Percentiles rank a stretch among this genome's conserved stretches.
Conservation (phyloP, 129 eudicot genomes). For the Pittosporum tobira region DNA sequence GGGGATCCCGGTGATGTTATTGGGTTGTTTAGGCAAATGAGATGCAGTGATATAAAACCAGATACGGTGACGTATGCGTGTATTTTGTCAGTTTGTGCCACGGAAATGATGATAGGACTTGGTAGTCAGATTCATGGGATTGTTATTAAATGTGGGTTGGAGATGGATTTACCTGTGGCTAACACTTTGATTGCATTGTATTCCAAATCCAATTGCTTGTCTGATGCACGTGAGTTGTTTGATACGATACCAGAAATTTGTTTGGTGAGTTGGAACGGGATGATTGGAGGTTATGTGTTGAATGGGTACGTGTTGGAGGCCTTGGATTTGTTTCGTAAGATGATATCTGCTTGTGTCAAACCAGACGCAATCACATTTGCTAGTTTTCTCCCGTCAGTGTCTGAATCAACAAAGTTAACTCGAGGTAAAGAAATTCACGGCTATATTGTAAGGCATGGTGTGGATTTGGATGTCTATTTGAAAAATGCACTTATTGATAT, state of each 20-base stretch:
- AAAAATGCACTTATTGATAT: slow-evolving; percentile 78
- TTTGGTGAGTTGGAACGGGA: slow-evolving; percentile 68
- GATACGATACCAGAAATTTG: slow-evolving; percentile 23
- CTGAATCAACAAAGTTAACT: slow-evolving; percentile 32
- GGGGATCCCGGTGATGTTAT: slow-evolving; percentile 33
- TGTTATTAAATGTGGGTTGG: slow-evolving; percentile 44
- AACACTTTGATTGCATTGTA: slow-evolving; percentile 64
- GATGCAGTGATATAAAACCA: slow-evolving; percentile 33
- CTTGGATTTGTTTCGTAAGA: slow-evolving; percentile 34
- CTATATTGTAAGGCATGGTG: slow-evolving; percentile 39
- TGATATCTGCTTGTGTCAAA: slow-evolving; percentile 49
- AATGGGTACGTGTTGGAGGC: slow-evolving; percentile 56
- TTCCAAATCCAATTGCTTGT: slow-evolving; percentile 41
- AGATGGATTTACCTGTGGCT: slow-evolving; percentile 41
- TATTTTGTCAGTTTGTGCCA: slow-evolving; percentile 57
- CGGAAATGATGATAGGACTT: slow-evolving; percentile 25
- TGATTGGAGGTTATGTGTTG: slow-evolving; percentile 75
- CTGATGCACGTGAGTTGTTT: slow-evolving; percentile 51
- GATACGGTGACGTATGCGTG: slow-evolving; percentile 55
- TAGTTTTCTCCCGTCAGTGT: slow-evolving; percentile 53
- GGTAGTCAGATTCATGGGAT: slow-evolving; percentile 63
- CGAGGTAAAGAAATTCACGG: slow-evolving; percentile 71
- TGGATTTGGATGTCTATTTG: slow-evolving; percentile 48
- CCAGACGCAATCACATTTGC: slow-evolving; percentile 66
- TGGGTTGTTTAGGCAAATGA: slow-evolving; percentile 51